A percentile compares a stretch with the other conserved stretches of the same genome.
These are phyloP conservation scores for Sphagnum magellanicum DNA, from an alignment of 228 moss, liverwort and hornwort genomes.

Conservation along the genomic window DNA sequence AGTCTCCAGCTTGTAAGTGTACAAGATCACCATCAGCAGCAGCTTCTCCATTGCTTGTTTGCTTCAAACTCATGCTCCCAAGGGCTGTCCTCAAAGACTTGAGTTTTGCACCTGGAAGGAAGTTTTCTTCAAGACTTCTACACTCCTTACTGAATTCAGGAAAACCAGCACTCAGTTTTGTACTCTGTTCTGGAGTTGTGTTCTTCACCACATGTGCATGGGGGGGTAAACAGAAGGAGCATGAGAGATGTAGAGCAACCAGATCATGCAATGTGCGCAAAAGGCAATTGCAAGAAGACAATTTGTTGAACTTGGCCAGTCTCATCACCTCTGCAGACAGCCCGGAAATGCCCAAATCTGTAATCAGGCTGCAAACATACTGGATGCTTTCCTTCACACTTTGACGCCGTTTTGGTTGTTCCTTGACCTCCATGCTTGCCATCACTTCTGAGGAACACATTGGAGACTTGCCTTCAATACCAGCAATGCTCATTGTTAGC, in stretches of 20 bases:
- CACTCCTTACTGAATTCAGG: background rate
- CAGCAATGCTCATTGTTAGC: no score
- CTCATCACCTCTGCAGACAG: conserved; percentile 32
- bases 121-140: background rate
- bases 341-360: conserved; percentile 24
- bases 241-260: conserved; percentile 10
- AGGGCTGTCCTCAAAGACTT: background rate
- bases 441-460: no score
- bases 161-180: background rate
- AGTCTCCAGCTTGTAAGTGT: background rate
- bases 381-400: conserved; percentile 32
- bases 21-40: background rate
- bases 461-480: no score
- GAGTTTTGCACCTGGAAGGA: background rate
- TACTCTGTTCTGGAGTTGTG: background rate
- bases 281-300: conserved; percentile 14
- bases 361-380: conserved; percentile 28
- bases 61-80: background rate
- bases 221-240: conserved; percentile 1
- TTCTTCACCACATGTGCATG: background rate
- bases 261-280: conserved; percentile 27
- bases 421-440: conserved; percentile 20
- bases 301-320: conserved; percentile 40
- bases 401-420: background rate
- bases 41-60: background rate